phyloP scores from a whole-genome alignment of 2,329 filamentous ascomycete species.

The Aureobasidium sp. region DNA sequence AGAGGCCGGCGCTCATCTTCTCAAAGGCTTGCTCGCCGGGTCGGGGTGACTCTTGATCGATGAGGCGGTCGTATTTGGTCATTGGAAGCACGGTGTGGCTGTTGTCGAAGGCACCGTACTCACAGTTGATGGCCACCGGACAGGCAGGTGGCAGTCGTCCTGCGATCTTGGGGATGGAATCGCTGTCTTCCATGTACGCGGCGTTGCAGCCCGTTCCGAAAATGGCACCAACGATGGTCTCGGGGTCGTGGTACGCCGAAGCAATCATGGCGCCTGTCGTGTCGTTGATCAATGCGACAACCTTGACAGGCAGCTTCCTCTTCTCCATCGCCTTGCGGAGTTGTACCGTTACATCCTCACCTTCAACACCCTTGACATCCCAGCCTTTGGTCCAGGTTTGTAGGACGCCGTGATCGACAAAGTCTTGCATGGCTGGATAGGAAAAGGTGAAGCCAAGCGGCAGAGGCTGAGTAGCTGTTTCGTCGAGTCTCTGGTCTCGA shows the following conservation, averaged over 20 bases:
- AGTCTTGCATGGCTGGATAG: constrained; percentile 87
- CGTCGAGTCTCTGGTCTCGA: constrained; percentile 65
- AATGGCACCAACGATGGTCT: constrained; percentile 83
- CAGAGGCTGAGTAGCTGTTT: constrained; percentile 53
- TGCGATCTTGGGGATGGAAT: constrained; percentile 74
- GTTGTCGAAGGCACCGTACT: constrained; percentile 96
- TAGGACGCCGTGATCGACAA: constrained; percentile 84
- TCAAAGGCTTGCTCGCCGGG: constrained; percentile 93
- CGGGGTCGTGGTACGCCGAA: constrained; percentile 75
- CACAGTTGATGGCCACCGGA: constrained; percentile 95
- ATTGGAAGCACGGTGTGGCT: constrained; percentile 81
- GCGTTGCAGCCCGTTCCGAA: constrained; percentile 93
- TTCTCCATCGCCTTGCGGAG: constrained; percentile 71
- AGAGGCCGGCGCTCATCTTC: constrained; percentile 95
- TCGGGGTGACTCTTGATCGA: constrained; percentile 85
- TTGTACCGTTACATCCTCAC: constrained; percentile 80
- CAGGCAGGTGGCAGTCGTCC: constrained; percentile 67
- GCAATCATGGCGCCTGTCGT: constrained; percentile 88
- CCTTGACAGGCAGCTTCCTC: constrained; percentile 75
- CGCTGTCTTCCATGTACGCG: constrained; percentile 81
- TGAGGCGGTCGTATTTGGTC: constrained; percentile 75
- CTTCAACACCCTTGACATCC: constrained; percentile 86
- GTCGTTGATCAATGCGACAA: constrained; percentile 84
- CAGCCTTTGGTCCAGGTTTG: constrained; percentile 98
- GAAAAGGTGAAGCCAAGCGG: constrained; percentile 95